phyloP scores from a whole-genome alignment of 345 rosid genomes.

The Lumnitzera littorea region DNA sequence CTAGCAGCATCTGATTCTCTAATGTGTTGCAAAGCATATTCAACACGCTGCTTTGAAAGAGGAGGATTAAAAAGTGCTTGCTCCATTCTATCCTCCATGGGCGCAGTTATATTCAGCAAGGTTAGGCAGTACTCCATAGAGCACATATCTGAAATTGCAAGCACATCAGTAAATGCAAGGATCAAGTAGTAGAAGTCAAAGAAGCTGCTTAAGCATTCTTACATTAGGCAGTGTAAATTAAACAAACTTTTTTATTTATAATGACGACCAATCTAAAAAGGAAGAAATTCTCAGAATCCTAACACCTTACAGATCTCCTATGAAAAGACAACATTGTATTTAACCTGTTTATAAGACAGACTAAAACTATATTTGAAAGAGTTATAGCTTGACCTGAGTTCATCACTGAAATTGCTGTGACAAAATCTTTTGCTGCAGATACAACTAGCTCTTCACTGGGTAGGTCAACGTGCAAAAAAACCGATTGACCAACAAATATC shows the following conservation, averaged over 20 bases:
- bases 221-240: too few relatives aligned
- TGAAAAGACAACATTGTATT: too few relatives aligned
- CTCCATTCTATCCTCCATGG: conserved; percentile 90
- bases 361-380: neutral
- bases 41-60: conserved; percentile 91
- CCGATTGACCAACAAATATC: conserved; percentile 85
- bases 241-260: too few relatives aligned
- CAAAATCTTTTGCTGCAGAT: conserved; percentile 53
- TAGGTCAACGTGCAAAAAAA: conserved; percentile 34
- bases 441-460: conserved; percentile 45
- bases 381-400: conserved; percentile 27
- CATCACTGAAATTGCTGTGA: conserved; percentile 28
- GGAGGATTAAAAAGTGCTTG: conserved; percentile 91
- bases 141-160: conserved; percentile 29
- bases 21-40: conserved; percentile 76
- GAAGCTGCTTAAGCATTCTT: neutral
- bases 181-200: neutral
- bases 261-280: too few relatives aligned
- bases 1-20: conserved; percentile 60
- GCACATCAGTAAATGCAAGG: conserved; percentile 1
- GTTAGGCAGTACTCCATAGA: conserved; percentile 39
- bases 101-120: conserved; percentile 58
- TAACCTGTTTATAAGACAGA: conserved; percentile 5
- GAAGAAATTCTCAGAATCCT: too few relatives aligned
- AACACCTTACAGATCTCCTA: too few relatives aligned